These are phyloP conservation scores for Lunasporangiospora selenospora DNA, from an alignment of 192 early-diverging fungal species.

Conservation along the genomic window DNA sequence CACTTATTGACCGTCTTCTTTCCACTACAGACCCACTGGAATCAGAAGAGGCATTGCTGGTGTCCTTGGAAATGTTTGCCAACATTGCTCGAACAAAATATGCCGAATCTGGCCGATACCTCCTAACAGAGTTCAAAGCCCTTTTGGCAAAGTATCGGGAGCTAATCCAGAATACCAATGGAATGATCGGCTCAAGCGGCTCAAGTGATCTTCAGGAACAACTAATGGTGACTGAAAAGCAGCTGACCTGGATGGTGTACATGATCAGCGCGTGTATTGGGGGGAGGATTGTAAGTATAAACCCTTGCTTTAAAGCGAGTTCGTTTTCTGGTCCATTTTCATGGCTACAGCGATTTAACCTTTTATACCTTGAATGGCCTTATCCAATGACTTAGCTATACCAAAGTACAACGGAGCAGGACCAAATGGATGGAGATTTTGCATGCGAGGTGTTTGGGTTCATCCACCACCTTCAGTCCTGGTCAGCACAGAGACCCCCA, in stretches of 20 bases:
- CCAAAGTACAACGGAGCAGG: constrained; percentile 79
- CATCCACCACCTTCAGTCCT: constrained; percentile 71
- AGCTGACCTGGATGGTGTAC: constrained; percentile 86
- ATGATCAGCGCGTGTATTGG: constrained; percentile 73
- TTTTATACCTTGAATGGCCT: too few relatives aligned
- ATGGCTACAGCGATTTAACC: neutral
- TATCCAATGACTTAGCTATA: constrained; percentile 50
- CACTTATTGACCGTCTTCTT: too few relatives aligned
- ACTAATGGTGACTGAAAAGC: constrained; percentile 30
- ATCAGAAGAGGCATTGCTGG: constrained; percentile 69
- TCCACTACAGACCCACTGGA: constrained; percentile 60
- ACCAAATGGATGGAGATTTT: constrained; percentile 79
- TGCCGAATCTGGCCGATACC: constrained; percentile 52
- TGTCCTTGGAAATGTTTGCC: constrained; percentile 73
- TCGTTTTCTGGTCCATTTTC: neutral
- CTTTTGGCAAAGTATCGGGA: constrained; percentile 20
- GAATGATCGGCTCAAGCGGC: constrained; percentile 11
- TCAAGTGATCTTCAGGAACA: constrained; percentile 32
- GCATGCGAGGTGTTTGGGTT: constrained; percentile 71
- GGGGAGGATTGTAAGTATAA: constrained; percentile 58
- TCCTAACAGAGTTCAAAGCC: constrained; percentile 11
- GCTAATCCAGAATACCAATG: constrained; percentile 19
- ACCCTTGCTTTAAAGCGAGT: neutral
- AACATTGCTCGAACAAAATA: constrained; percentile 76
- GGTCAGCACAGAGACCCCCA: constrained; percentile 51